Evolutionary conservation across 805 yeast species (phyloP).

Genomic region (Candida argentea): DNA sequence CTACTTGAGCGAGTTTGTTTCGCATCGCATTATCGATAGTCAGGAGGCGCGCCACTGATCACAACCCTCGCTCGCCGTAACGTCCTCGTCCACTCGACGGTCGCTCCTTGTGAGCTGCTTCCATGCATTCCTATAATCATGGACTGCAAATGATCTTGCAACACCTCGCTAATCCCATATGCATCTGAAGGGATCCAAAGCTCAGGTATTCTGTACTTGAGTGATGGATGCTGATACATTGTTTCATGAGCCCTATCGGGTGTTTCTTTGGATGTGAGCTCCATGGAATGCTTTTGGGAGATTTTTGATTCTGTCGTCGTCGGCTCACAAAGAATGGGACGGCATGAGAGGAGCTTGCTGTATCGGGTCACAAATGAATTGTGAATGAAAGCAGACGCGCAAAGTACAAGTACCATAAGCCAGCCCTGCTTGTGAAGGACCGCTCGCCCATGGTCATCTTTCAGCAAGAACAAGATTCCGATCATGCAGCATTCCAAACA

Average conservation of each 20-base stretch:
- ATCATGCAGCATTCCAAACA: slow-evolving; percentile 69
- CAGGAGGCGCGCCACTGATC: slow-evolving; percentile 24
- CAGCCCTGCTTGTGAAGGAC: slow-evolving; percentile 40
- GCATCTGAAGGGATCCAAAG: slow-evolving; percentile 33
- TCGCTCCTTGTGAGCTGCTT: slow-evolving; percentile 18
- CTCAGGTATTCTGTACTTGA: slow-evolving; percentile 24
- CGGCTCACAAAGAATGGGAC: slow-evolving; percentile 19
- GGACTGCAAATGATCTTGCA: slow-evolving; percentile 10
- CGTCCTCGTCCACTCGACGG: slow-evolving; percentile 7
- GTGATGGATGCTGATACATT: slow-evolving; percentile 28
- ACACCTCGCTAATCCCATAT: slow-evolving; percentile 17
- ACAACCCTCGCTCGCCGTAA: slow-evolving; percentile 7
- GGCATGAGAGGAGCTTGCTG: slow-evolving; percentile 16
- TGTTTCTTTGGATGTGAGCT: slow-evolving; percentile 1
- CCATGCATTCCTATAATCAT: slow-evolving; percentile 9
- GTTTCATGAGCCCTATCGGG: slow-evolving; percentile 14
- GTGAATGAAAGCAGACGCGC: slow-evolving; percentile 51
- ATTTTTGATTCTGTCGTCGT: slow-evolving; percentile 2
- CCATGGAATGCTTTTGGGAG: not conserved
- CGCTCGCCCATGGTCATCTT: slow-evolving; percentile 34
- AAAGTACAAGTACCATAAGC: slow-evolving; percentile 40
- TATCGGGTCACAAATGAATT: slow-evolving; percentile 36
- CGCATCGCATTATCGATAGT: slow-evolving; percentile 16
- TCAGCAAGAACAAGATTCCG: slow-evolving; percentile 62
- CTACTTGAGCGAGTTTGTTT: not conserved